Percentiles rank a stretch among this genome's conserved stretches.
Evolutionary conservation across 305 asterid genomes (phyloP).

Genomic region (Fraxinus paxiana): DNA sequence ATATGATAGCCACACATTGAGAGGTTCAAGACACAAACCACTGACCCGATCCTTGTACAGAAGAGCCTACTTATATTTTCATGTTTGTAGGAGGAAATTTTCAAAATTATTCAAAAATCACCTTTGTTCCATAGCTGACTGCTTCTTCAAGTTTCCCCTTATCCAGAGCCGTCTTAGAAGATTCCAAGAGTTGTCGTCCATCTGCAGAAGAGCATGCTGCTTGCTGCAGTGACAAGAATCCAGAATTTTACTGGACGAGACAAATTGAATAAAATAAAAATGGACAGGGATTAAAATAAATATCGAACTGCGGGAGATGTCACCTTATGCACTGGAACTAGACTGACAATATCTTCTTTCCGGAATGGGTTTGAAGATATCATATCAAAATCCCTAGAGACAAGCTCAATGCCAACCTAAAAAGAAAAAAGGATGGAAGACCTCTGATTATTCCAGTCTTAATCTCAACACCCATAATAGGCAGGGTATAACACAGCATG

Average conservation of each 20-base stretch:
- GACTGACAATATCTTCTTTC: conserved; percentile 80
- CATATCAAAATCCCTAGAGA: conserved; percentile 92
- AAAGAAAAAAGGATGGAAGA: conserved; percentile 20
- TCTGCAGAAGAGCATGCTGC: conserved; percentile 99
- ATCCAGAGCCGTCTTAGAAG: conserved; percentile 96
- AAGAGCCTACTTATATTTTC: neutral
- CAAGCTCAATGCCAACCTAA: conserved; percentile 96
- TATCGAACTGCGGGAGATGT: conserved; percentile 19
- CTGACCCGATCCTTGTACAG: conserved; percentile 17
- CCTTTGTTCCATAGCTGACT: conserved; percentile 97
- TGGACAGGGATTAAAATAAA: conserved; percentile 9
- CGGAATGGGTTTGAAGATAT: conserved; percentile 68
- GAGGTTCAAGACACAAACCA: conserved; percentile 1
- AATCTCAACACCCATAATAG: neutral
- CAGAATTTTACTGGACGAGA: conserved; percentile 12
- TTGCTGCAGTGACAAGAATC: conserved; percentile 57
- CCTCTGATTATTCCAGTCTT: neutral
- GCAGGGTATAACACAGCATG: conserved; percentile 7
- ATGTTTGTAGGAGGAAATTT: neutral
- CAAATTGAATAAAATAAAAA: conserved; percentile 11
- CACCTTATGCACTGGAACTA: conserved; percentile 97
- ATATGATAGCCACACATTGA: neutral
- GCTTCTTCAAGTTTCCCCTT: conserved; percentile 99
- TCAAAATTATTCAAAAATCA: conserved; percentile 32
- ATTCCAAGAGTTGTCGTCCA: conserved; percentile 94